These are phyloP conservation scores for Theileria orientalis DNA, from an alignment of 169 alveolate genomes.

Conservation along the genomic window DNA sequence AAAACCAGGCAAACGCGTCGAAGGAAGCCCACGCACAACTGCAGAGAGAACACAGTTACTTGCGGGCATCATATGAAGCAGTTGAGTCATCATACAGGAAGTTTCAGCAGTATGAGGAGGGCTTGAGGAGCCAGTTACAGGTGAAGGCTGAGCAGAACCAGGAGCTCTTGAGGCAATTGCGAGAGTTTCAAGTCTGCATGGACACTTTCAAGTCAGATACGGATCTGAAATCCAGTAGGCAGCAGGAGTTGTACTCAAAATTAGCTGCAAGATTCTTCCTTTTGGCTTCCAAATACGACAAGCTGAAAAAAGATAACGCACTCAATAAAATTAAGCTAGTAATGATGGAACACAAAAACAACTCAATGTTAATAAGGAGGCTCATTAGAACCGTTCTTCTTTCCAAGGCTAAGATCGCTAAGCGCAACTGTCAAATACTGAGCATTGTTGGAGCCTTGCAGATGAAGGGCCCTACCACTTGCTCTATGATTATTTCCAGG, in stretches of 20 bases:
- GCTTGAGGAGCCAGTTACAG: neutral
- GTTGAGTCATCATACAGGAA: constrained; percentile 3
- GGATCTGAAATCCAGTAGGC: neutral
- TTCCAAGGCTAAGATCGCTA: constrained; percentile 55
- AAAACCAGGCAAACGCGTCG: neutral
- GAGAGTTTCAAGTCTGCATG: neutral
- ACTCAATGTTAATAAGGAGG: neutral
- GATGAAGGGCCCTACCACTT: constrained; percentile 29
- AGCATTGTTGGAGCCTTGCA: constrained; percentile 25
- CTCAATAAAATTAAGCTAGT: constrained; percentile 1
- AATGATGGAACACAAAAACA: constrained; percentile 3
- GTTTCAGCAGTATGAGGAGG: neutral
- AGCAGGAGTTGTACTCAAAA: constrained; percentile 5
- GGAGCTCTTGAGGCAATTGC: constrained; percentile 1
- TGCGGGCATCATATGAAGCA: neutral
- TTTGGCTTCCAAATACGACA: neutral
- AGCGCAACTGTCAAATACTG: constrained; percentile 33
- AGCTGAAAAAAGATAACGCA: constrained; percentile 2
- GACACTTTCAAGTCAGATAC: neutral
- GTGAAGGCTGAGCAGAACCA: neutral
- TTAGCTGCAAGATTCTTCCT: constrained; percentile 5
- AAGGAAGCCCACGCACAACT: neutral
- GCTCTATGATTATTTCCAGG: constrained; percentile 21
- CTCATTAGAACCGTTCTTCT: constrained; percentile 29
- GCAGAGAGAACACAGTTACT: neutral